These are phyloP conservation scores for Aspergillus carlsbadensis DNA, from an alignment of 495 filamentous ascomycete species.

Conservation along the genomic window DNA sequence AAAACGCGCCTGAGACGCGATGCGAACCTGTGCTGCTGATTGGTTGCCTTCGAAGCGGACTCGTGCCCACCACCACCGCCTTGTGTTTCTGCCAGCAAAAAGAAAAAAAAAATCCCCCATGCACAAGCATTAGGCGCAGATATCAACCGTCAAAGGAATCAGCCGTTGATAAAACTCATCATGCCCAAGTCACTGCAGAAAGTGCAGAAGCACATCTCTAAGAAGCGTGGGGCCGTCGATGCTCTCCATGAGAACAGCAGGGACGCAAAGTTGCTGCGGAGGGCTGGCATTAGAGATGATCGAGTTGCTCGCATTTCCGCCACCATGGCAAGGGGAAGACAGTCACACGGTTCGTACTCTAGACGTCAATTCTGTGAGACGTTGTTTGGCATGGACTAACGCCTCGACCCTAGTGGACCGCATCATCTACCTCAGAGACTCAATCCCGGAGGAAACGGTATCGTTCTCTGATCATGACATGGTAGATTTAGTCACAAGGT, in stretches of 20 bases:
- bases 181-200: slow-evolving; percentile 80
- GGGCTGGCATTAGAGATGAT: slow-evolving; percentile 72
- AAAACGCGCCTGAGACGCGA: slow-evolving; percentile 27
- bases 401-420: slow-evolving; percentile 57
- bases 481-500: slow-evolving; percentile 63
- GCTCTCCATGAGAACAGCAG: slow-evolving; percentile 81
- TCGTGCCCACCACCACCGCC: slow-evolving; percentile 18
- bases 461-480: slow-evolving; percentile 59
- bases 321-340: slow-evolving; percentile 62
- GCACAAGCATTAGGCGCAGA: not conserved
- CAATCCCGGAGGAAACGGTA: slow-evolving; percentile 50
- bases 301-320: slow-evolving; percentile 65
- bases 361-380: not conserved
- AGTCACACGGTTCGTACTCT: slow-evolving; percentile 58
- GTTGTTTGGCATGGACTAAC: not conserved
- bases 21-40: slow-evolving; percentile 12
- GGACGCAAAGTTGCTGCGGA: slow-evolving; percentile 71
- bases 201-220: slow-evolving; percentile 79
- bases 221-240: slow-evolving; percentile 65
- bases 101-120: slow-evolving; percentile 19
- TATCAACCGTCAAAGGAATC: not conserved
- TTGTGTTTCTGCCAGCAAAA: slow-evolving; percentile 22
- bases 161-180: slow-evolving; percentile 7
- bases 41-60: slow-evolving; percentile 17
- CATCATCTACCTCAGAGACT: slow-evolving; percentile 68